Evolutionary conservation across 2,329 filamentous ascomycete genomes (phyloP), one percentile per base, ranked within the genome.

Genomic region (Arthrobotrys conoides): DNA sequence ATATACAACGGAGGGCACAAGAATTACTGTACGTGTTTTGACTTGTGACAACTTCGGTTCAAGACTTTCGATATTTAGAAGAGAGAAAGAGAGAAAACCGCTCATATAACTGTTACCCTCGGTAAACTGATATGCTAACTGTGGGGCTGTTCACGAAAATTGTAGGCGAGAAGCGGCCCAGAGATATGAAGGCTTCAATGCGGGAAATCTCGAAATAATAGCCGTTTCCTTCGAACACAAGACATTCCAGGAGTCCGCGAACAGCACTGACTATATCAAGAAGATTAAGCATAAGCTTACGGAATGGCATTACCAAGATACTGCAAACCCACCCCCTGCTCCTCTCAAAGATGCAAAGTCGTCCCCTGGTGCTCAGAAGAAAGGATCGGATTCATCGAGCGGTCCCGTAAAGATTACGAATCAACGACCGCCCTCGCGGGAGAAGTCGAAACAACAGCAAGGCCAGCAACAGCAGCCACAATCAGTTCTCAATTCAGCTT

Each of bases 161-260:
- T 68, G 65, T 51, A 81, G 80, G 46, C 76, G 80, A 33, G 49
- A 80, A 67, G 80, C 80, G 41, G 80, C 76, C 22, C 79, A 80
- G 20, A 81, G 76, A 53, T 81, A 81, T 41, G 80, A 81, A 36
- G 81, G 81, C 46, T 81, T 80, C 70, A 82, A 80, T 66, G 80
- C 75, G 59, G 65, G 79, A 38, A 82, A 82, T 46, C 70, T 82
- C 36, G 79, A 82, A 49, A 82, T 82, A 75, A 82, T 82, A 64
- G 81, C 81, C 6, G 81, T 80, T 69, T 81, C 80, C 12, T 82
- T 81, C 67, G 81, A 82, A 48, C 81, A 82, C 77, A 80, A 81
- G 51, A 81, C 79, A 24, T 82, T 82, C 61, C 77, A 80, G n/a
- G 80, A 82, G 27, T 79, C 81, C 18, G 71, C 72, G 51, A 81